phyloP scores from a whole-genome alignment of 441 rosid genomes.

The Mallotus repandus region DNA sequence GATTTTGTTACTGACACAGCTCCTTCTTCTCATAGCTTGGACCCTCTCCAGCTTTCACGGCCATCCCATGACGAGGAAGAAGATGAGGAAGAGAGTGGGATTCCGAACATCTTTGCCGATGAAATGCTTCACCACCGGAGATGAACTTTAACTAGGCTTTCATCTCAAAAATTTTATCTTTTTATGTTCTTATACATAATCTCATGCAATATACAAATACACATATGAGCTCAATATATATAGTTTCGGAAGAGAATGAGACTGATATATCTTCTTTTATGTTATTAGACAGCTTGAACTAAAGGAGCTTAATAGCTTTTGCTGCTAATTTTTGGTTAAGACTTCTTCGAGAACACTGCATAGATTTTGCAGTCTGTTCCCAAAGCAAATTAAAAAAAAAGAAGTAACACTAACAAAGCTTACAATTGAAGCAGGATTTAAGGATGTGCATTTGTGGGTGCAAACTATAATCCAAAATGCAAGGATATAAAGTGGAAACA shows the following conservation, averaged over 20 bases:
- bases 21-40: conserved; percentile 56
- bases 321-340: neutral
- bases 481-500: neutral
- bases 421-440: neutral
- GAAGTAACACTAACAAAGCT: neutral
- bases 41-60: conserved; percentile 44
- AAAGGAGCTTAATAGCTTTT: neutral
- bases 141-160: conserved; percentile 15
- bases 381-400: neutral
- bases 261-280: no score
- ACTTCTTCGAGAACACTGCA: neutral
- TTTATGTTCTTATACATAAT: neutral
- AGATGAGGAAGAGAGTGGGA: conserved; percentile 61
- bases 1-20: conserved; percentile 44
- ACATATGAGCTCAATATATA: neutral
- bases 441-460: neutral
- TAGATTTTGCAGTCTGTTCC: neutral
- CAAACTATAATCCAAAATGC: neutral
- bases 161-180: neutral
- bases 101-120: conserved; percentile 40
- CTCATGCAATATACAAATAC: neutral
- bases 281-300: no score
- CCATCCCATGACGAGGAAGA: conserved; percentile 55
- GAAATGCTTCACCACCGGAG: conserved; percentile 45
- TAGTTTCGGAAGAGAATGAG: no score